Percentiles rank a stretch among this genome's conserved stretches.
phyloP scores from a whole-genome alignment of 345 rosid genomes.

The Dovyalis caffra region DNA sequence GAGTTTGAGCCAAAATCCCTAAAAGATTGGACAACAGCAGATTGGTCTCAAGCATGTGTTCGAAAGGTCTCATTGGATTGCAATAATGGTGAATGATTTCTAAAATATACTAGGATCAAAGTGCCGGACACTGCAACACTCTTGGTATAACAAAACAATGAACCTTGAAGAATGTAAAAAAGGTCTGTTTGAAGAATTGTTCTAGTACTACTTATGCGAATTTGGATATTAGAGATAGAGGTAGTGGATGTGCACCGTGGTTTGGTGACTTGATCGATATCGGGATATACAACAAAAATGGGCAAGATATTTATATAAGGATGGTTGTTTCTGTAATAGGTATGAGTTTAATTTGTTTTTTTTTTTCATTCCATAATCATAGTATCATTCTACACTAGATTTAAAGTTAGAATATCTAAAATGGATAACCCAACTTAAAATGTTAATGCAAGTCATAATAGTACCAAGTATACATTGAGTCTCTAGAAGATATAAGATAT shows the following conservation, averaged over 20 bases:
- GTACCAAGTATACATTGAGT: too few species aligned
- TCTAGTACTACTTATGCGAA: constrained; percentile 12
- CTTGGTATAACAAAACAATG: constrained; percentile 8
- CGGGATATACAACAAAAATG: constrained; percentile 11
- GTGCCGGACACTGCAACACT: constrained; percentile 11
- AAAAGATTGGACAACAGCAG: constrained; percentile 2
- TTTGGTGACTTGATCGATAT: constrained; percentile 13
- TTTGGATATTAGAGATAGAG: constrained; percentile 15
- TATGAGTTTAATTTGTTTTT: background rate
- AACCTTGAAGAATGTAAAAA: constrained; percentile 10
- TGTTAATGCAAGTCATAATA: too few species aligned
- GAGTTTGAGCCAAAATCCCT: constrained; percentile 8
- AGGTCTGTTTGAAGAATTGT: constrained; percentile 8
- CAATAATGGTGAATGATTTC: constrained; percentile 13
- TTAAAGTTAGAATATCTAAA: too few species aligned
- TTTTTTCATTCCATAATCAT: too few species aligned
- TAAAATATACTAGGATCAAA: constrained; percentile 3
- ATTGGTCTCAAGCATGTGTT: constrained; percentile 14
- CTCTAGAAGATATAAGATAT: too few species aligned
- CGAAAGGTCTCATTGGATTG: constrained; percentile 6
- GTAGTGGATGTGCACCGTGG: constrained; percentile 19
- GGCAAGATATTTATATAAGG: constrained; percentile 40
- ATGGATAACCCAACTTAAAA: too few species aligned
- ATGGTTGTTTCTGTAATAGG: constrained; percentile 42
- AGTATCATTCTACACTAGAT: too few species aligned